phyloP scores from a whole-genome alignment of 495 filamentous ascomycete species.

The Xylaria nigripes region DNA sequence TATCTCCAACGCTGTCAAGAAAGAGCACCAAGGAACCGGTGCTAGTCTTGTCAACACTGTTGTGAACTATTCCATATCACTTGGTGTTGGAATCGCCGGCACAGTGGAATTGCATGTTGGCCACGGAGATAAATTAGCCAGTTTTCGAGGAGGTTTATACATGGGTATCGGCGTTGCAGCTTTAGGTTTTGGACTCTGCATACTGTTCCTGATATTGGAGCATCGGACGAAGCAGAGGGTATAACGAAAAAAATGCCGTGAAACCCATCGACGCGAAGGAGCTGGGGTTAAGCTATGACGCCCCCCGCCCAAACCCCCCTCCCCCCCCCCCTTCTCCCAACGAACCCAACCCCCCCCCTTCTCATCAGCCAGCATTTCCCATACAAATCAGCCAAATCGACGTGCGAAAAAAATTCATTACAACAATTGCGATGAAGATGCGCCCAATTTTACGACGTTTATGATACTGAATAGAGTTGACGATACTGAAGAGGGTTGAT shows the following conservation, averaged over 20 bases:
- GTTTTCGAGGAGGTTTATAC: conserved; percentile 52
- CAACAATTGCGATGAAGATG: too few relatives aligned
- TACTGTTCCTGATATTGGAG: conserved; percentile 1
- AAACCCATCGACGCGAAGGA: background rate
- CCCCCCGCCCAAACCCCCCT: too few relatives aligned
- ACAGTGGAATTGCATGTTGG: conserved; percentile 30
- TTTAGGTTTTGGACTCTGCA: conserved; percentile 31
- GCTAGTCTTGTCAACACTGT: conserved; percentile 37
- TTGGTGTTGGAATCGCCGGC: conserved; percentile 40
- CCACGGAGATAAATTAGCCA: conserved; percentile 31
- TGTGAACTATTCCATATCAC: conserved; percentile 37
- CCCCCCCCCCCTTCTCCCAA: too few relatives aligned
- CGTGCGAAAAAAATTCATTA: too few relatives aligned
- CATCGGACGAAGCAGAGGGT: background rate
- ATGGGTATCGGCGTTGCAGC: conserved; percentile 47
- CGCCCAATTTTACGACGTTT: too few relatives aligned
- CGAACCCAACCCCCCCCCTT: too few relatives aligned
- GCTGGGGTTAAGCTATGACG: too few relatives aligned
- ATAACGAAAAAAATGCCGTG: background rate
- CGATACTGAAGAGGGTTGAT: too few relatives aligned
- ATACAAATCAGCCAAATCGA: too few relatives aligned
- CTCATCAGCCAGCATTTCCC: too few relatives aligned
- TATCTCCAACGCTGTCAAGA: conserved; percentile 47
- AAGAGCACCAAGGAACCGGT: conserved; percentile 53
- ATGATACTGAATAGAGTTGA: too few relatives aligned